A percentile compares a stretch with the other conserved stretches of the same genome.
phyloP scores from a whole-genome alignment of 1,139 yeast genomes.

The Lodderomyces parapsilosis region DNA sequence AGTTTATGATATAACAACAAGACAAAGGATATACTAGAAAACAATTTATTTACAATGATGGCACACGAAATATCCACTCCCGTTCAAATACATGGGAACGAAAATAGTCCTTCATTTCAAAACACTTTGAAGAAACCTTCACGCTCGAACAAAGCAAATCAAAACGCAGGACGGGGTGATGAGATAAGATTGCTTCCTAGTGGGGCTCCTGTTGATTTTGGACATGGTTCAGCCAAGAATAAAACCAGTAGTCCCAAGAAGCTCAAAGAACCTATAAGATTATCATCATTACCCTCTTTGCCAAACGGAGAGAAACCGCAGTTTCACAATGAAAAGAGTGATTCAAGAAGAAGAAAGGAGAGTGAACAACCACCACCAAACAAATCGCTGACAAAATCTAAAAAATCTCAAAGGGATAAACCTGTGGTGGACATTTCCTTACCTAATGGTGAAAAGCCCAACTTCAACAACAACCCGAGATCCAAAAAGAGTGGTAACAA shows the following conservation, averaged over 20 bases:
- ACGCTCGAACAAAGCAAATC: neutral
- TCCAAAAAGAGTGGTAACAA: slow-evolving; percentile 16
- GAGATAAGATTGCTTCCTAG: slow-evolving; percentile 36
- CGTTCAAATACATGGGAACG: slow-evolving; percentile 15
- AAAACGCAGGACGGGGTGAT: slow-evolving; percentile 16
- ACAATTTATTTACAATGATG: slow-evolving; percentile 28
- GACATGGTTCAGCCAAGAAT: slow-evolving; percentile 18
- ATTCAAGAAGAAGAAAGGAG: slow-evolving; percentile 16
- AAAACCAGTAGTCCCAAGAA: slow-evolving; percentile 5
- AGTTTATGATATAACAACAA: no score
- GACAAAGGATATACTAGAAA: neutral
- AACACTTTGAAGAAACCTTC: slow-evolving; percentile 1
- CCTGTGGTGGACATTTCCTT: slow-evolving; percentile 16
- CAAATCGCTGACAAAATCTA: neutral
- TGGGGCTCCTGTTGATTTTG: slow-evolving; percentile 44
- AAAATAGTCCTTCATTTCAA: slow-evolving; percentile 2
- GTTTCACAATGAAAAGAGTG: slow-evolving; percentile 18
- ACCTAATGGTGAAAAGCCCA: slow-evolving; percentile 37
- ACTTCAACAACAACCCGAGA: slow-evolving; percentile 19
- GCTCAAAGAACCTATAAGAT: slow-evolving; percentile 7
- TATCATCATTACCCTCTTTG: slow-evolving; percentile 18
- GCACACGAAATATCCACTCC: slow-evolving; percentile 34
- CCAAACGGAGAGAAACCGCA: slow-evolving; percentile 37
- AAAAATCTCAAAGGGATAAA: neutral
- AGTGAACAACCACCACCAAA: slow-evolving; percentile 3